Evolutionary conservation across 495 filamentous ascomycete genomes (phyloP), one percentile per base, ranked within the genome.

Genomic region (Melanomma pulvis-pyrius): DNA sequence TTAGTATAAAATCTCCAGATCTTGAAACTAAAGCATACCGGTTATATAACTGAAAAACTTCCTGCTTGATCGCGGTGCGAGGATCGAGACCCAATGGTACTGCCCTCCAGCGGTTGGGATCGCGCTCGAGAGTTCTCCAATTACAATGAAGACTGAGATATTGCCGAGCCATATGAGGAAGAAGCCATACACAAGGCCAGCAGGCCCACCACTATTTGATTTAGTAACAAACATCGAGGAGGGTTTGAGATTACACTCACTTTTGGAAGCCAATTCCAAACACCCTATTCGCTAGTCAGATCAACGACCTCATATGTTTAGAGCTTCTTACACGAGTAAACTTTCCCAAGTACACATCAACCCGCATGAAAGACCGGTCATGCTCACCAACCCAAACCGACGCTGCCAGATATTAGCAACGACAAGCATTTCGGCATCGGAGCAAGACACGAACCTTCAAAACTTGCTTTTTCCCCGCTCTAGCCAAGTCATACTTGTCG

Each of bases 51-150:
- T 68, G 41, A 68, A 68, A 44, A 68, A 68, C 25, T 39, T 61
- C 25, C 30, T 59, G 39, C 46, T 68, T 1, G 65, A 61, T 58
- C 21, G 49, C 7, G 65, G 65, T 1, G 65, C 59, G 28, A 69
- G 46, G 17, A 69, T 25, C 13, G 59, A 59, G 3, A 74, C 74
- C 74, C 74, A 76, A 61, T 74, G 71, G 41, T 76, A 77, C 60
- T 77, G 75, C 15, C 75, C 74, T 11, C 65, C 65, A 15, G 65
- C 65, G 6, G 65, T 61, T 2, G 65, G 65, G 3, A 61, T 62
- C 9, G 39, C 26, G 25, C 32, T 48, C 13, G 65, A 68, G 24
- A 68, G 58, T 26, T 68, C 65, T 24, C 65, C 65, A 32, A 68
- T 62, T 0, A 29, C 28, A 30, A 62, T 57, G 51, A 68, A 68